Evolutionary conservation across 768 basidiomycete species (phyloP).

Genomic region (Suillus hirtellus): DNA sequence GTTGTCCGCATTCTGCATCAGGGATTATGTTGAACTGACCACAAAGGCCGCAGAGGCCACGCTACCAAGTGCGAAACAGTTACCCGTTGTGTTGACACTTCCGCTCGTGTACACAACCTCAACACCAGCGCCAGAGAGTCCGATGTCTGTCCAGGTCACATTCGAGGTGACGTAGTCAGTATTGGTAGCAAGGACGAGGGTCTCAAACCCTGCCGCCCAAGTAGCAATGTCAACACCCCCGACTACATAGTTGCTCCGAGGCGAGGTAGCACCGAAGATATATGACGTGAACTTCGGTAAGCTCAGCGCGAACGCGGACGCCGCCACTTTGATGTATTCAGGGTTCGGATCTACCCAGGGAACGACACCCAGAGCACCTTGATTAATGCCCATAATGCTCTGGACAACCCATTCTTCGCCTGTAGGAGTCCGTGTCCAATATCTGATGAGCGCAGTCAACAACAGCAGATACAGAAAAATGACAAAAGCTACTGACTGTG

Average conservation of each 20-base stretch:
- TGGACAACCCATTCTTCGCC: constrained; percentile 71
- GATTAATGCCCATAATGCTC: constrained; percentile 66
- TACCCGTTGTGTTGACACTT: neutral
- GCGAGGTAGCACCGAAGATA: constrained; percentile 44
- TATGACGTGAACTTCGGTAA: constrained; percentile 47
- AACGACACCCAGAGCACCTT: constrained; percentile 59
- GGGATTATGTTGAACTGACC: neutral
- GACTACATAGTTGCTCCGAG: constrained; percentile 41
- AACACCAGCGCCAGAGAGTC: constrained; percentile 13
- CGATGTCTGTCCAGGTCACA: constrained; percentile 35
- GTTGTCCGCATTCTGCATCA: neutral
- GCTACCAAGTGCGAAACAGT: constrained; percentile 25
- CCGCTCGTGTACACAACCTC: constrained; percentile 20
- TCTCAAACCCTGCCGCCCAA: constrained; percentile 44
- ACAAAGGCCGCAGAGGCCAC: constrained; percentile 27
- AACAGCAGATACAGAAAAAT: neutral
- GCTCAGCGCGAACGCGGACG: constrained; percentile 49
- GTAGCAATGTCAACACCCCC: constrained; percentile 49
- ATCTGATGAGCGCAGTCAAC: constrained; percentile 43
- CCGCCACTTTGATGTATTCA: constrained; percentile 51
- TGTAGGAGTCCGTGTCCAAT: constrained; percentile 63
- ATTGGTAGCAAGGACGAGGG: constrained; percentile 53
- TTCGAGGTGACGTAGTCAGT: constrained; percentile 41
- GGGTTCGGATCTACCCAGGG: constrained; percentile 55
- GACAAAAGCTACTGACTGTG: constrained; percentile 27